Percentiles rank a stretch among this genome's conserved stretches.
Conservation (phyloP, 768 basidiomycete species). For the Lentinula sp. region DNA sequence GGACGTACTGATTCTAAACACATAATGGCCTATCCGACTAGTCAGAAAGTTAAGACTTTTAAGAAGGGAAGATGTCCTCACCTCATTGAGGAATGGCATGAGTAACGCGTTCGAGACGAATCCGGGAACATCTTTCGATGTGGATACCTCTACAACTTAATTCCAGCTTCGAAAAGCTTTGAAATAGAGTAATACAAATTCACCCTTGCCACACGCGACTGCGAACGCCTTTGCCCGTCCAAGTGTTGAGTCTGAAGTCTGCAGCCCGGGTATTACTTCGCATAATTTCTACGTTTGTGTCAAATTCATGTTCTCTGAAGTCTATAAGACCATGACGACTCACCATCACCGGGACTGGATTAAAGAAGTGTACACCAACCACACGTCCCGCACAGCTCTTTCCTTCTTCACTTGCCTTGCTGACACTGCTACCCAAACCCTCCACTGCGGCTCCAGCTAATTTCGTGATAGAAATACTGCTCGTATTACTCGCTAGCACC, state of each 20-base stretch:
- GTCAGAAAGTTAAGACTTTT: constrained; percentile 1
- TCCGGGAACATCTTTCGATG: constrained; percentile 88
- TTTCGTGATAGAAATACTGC: constrained; percentile 91
- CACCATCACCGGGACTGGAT: constrained; percentile 96
- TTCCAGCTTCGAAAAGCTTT: neutral
- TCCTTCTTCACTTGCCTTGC: constrained; percentile 57
- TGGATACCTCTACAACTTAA: constrained; percentile 68
- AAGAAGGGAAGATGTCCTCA: constrained; percentile 18
- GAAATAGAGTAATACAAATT: constrained; percentile 2
- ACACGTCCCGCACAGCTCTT: constrained; percentile 65
- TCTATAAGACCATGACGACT: constrained; percentile 10
- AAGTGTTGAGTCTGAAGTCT: constrained; percentile 77
- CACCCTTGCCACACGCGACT: constrained; percentile 85
- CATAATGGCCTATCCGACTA: constrained; percentile 70
- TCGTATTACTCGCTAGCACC: constrained; percentile 90
- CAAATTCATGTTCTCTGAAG: neutral
- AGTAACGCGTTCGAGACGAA: constrained; percentile 93
- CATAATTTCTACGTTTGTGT: constrained; percentile 65
- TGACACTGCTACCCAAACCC: constrained; percentile 25
- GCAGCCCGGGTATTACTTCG: constrained; percentile 90
- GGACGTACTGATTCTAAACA: constrained; percentile 73
- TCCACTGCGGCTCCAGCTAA: constrained; percentile 76
- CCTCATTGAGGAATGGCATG: constrained; percentile 98
- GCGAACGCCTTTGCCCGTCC: constrained; percentile 79
- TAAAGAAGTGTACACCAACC: constrained; percentile 93